Evolutionary conservation across 2,329 filamentous ascomycete genomes (phyloP).

Genomic region (Aureobasidium sp.): DNA sequence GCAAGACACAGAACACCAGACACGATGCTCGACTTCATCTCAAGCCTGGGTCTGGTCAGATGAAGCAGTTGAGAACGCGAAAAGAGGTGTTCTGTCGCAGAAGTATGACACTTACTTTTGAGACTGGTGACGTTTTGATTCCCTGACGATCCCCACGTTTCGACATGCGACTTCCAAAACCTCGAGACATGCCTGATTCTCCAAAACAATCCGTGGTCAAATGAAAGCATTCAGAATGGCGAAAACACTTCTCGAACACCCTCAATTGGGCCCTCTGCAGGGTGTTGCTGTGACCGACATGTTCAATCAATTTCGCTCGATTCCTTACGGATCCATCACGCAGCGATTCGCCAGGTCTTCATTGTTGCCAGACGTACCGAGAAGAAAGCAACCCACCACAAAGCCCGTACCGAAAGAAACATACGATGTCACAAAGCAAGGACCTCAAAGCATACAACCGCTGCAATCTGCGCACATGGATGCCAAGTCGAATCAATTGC

Average conservation of each 20-base stretch:
- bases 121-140: not conserved
- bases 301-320: conserved; percentile 12
- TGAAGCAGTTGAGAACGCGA: not conserved
- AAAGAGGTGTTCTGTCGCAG: not conserved
- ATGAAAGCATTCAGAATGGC: conserved; percentile 8
- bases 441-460: conserved; percentile 16
- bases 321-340: conserved; percentile 16
- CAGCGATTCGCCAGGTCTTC: conserved; percentile 17
- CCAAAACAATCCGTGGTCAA: not conserved
- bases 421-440: conserved; percentile 11
- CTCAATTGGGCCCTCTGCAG: conserved; percentile 4
- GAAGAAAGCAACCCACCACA: not conserved
- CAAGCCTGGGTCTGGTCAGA: not conserved
- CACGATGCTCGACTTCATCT: no score
- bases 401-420: not conserved
- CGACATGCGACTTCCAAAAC: not conserved
- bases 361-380: not conserved
- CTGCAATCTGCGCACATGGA: conserved; percentile 13
- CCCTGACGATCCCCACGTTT: not conserved
- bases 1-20: not conserved
- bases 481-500: conserved; percentile 16
- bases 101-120: not conserved
- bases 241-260: not conserved
- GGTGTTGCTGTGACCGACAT: not conserved
- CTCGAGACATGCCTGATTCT: not conserved